Evolutionary conservation across 495 filamentous ascomycete species (phyloP).

Genomic region (Lineolata rhizophorae): DNA sequence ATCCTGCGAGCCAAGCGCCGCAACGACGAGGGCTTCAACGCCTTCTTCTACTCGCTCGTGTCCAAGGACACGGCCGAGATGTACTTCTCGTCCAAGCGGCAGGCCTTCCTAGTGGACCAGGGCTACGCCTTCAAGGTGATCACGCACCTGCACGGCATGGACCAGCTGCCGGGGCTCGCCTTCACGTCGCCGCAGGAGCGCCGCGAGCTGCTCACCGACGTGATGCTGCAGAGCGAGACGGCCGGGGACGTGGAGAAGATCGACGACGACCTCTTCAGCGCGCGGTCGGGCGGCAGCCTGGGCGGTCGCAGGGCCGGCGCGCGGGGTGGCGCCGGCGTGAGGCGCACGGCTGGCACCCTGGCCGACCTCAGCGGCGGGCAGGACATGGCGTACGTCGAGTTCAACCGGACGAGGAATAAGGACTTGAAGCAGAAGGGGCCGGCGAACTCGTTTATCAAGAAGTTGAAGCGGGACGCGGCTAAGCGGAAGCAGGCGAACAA

Average conservation of each 20-base stretch:
- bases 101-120: constrained; percentile 96
- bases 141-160: constrained; percentile 81
- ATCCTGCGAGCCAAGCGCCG: constrained; percentile 90
- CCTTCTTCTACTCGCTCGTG: constrained; percentile 95
- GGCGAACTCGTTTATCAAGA: constrained; percentile 53
- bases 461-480: constrained; percentile 53
- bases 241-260: constrained; percentile 57
- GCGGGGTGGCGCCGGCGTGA: constrained; percentile 33
- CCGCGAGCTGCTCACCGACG: constrained; percentile 70
- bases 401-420: constrained; percentile 53
- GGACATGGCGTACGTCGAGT: constrained; percentile 93
- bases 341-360: constrained; percentile 63
- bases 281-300: constrained; percentile 22
- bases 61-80: constrained; percentile 96
- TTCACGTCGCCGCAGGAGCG: constrained; percentile 65
- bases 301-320: constrained; percentile 15
- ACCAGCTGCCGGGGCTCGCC: constrained; percentile 57
- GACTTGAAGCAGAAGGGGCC: constrained; percentile 52
- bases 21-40: constrained; percentile 98
- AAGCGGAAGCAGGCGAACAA: constrained; percentile 28
- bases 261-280: constrained; percentile 66
- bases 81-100: constrained; percentile 92
- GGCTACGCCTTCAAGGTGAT: constrained; percentile 99
- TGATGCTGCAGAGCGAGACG: constrained; percentile 70
- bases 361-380: constrained; percentile 73